Percentiles rank a stretch among this genome's conserved stretches.
Evolutionary conservation across 73 alveolate species (phyloP).

Genomic region (Tetrahymena thermophila): DNA sequence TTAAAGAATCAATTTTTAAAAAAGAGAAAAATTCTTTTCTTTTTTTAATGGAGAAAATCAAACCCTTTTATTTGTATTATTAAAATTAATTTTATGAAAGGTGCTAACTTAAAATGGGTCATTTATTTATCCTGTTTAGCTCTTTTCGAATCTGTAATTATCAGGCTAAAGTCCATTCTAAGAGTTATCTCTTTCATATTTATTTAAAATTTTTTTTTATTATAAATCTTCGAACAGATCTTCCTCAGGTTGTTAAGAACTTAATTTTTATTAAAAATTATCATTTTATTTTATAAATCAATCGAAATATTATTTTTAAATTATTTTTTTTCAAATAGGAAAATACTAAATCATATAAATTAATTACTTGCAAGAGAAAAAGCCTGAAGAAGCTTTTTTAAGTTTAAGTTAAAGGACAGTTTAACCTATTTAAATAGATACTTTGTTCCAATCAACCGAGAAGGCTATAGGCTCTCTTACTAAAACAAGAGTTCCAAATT

Average conservation of each 20-base stretch:
- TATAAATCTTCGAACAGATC: background rate
- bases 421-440: background rate
- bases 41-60: background rate
- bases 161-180: background rate
- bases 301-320: too few relatives aligned
- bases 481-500: conserved; percentile 53
- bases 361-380: background rate
- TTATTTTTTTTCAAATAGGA: too few relatives aligned
- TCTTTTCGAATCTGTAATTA: background rate
- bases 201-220: too few relatives aligned
- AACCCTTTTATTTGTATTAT: background rate
- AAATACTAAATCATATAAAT: too few relatives aligned
- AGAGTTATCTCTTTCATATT: background rate
- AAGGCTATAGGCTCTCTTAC: background rate
- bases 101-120: background rate
- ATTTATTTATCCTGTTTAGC: background rate
- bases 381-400: background rate
- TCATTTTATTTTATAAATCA: too few relatives aligned
- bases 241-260: background rate
- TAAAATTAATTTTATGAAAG: background rate
- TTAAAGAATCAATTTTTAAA: too few relatives aligned
- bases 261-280: background rate
- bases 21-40: background rate
- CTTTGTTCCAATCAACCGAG: background rate
- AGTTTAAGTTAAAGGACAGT: background rate